These are phyloP conservation scores for Backusella luteola DNA, from an alignment of 192 early-diverging fungal species.

Conservation along the genomic window DNA sequence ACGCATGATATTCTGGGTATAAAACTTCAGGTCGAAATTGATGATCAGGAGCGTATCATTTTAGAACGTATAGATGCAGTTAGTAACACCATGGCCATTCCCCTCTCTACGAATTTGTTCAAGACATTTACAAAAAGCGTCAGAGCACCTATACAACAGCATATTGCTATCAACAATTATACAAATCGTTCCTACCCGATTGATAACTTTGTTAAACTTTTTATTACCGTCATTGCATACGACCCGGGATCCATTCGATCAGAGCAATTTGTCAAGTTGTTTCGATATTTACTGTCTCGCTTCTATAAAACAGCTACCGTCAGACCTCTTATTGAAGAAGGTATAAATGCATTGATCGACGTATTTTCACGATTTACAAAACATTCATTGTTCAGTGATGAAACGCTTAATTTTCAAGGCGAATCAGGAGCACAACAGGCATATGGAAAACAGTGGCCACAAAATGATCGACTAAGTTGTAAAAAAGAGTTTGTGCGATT, in stretches of 20 bases:
- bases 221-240: slow-evolving; percentile 56
- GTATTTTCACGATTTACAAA: slow-evolving; percentile 48
- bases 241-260: slow-evolving; percentile 53
- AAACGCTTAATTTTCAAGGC: slow-evolving; percentile 30
- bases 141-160: slow-evolving; percentile 14
- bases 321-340: slow-evolving; percentile 35
- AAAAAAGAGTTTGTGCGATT: slow-evolving; percentile 53
- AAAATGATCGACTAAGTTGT: slow-evolving; percentile 54
- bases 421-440: slow-evolving; percentile 17
- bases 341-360: slow-evolving; percentile 46
- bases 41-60: slow-evolving; percentile 32
- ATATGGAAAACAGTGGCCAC: slow-evolving; percentile 54
- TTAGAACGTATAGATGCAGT: slow-evolving; percentile 31
- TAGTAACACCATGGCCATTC: slow-evolving; percentile 29
- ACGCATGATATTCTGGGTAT: slow-evolving; percentile 34
- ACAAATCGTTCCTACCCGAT: slow-evolving; percentile 40
- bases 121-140: slow-evolving; percentile 26
- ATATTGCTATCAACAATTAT: slow-evolving; percentile 18
- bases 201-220: slow-evolving; percentile 51
- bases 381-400: slow-evolving; percentile 28
- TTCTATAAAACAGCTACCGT: slow-evolving; percentile 29
- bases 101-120: slow-evolving; percentile 31
- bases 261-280: slow-evolving; percentile 54
- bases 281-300: slow-evolving; percentile 37
- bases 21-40: slow-evolving; percentile 34